Evolutionary conservation across 306 rosid species (phyloP), one percentile per base, ranked within the genome.

Genomic region (Prunus padus): DNA sequence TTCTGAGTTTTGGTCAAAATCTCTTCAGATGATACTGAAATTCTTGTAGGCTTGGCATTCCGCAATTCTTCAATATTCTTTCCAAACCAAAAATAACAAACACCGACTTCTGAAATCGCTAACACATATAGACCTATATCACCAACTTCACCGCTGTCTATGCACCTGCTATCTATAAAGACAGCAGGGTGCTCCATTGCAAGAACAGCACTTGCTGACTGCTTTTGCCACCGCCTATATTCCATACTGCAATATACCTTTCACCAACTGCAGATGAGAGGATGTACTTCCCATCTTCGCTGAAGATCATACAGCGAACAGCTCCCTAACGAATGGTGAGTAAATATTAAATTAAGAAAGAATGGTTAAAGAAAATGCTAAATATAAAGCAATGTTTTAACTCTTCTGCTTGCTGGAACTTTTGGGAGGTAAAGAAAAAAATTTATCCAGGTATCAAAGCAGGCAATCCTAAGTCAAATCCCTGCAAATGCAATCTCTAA

Each of bases 141-240:
- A 49, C 79, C 89, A 65, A 28, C 81, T 72, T 69, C 89, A 51
- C 69, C 87, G 4, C 72, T 82, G 30, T 74, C 73, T 70, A 84
- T 70, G 69, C 91, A 80, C 77, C 84, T 85, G 87, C 95, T 86
- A 77, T 95, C 97, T 40, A 95, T 81, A 61, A 95, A 85, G 73
- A 89, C 89, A 60, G 97, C 92, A 76, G 99, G 97, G 79, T 92
- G 93, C 77, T 92, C 99, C 97, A 92, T 90, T 25, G 92, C 89
- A 69, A 95, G 97, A 79, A 90, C 87, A 82, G 93, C 89, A 68
- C 89, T 84, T 61, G 89, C 96, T 55, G 97, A 86, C 83, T 91
- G 88, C 83, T 82, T 92, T 88, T 95, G 42, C 75, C 56, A 1
- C 88, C 96, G 74, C 82, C 88, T 73, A 88, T 56, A 75, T 72